These are phyloP conservation scores for Aspergillus sparsus DNA, from an alignment of 495 filamentous ascomycete species.

Conservation along the genomic window DNA sequence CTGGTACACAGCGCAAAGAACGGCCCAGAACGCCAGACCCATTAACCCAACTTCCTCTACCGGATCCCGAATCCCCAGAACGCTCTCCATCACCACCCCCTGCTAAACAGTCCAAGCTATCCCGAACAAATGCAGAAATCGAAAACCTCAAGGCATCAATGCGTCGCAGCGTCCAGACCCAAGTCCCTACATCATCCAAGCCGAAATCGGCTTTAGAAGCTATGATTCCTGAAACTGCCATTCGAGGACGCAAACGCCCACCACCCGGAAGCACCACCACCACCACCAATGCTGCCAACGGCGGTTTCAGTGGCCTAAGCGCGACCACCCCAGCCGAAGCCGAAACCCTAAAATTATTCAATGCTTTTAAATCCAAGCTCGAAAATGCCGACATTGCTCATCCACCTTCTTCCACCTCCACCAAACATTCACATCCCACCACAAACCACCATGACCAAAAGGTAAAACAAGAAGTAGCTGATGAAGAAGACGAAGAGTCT, in stretches of 20 bases:
- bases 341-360: conserved; percentile 64
- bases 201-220: conserved; percentile 73
- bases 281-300: conserved; percentile 23
- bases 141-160: conserved; percentile 88
- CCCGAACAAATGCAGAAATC: conserved; percentile 89
- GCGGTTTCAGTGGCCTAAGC: conserved; percentile 27
- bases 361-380: conserved; percentile 77
- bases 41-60: conserved; percentile 46
- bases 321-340: conserved; percentile 52
- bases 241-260: conserved; percentile 76
- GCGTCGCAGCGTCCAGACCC: conserved; percentile 69
- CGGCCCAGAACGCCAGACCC: conserved; percentile 40
- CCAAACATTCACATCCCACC: conserved; percentile 14
- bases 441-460: conserved; percentile 23
- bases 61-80: conserved; percentile 50
- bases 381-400: conserved; percentile 50
- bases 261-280: conserved; percentile 50
- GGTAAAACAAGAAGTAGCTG: conserved; percentile 35
- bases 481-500: conserved; percentile 61
- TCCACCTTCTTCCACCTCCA: conserved; percentile 27
- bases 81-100: conserved; percentile 52
- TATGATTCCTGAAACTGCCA: conserved; percentile 80
- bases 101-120: conserved; percentile 59
- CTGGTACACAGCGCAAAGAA: conserved; percentile 28
- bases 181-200: conserved; percentile 48